Conservation (phyloP, 2,329 filamentous ascomycete species). For the Fusarium decemcellulare region DNA sequence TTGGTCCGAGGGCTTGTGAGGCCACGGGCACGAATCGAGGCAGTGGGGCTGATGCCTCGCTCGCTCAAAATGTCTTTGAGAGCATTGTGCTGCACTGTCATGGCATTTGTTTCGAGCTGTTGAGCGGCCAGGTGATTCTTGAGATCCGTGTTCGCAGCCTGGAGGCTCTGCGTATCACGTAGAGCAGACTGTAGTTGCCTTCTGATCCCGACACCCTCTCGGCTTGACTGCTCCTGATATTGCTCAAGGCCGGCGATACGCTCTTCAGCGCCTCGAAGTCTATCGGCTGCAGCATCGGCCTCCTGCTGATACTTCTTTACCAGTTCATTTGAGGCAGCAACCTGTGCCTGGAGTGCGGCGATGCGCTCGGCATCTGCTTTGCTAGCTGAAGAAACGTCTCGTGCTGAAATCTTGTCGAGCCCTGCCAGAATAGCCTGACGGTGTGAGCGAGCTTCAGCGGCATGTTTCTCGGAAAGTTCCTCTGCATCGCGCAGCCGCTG, state of each 20-base stretch:
- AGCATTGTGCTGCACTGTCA: conserved; percentile 91
- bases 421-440: conserved; percentile 86
- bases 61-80: conserved; percentile 94
- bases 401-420: conserved; percentile 78
- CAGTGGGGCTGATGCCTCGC: conserved; percentile 85
- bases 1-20: conserved; percentile 79
- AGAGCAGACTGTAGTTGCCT: conserved; percentile 90
- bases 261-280: conserved; percentile 92
- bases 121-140: conserved; percentile 87
- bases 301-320: conserved; percentile 92
- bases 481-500: conserved; percentile 88
- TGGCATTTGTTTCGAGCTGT: conserved; percentile 93
- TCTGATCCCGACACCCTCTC: conserved; percentile 90
- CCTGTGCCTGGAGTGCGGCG: conserved; percentile 81
- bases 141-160: conserved; percentile 84
- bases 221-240: conserved; percentile 96
- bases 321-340: conserved; percentile 82
- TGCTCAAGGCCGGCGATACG: conserved; percentile 96
- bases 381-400: conserved; percentile 62
- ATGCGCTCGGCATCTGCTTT: conserved; percentile 76
- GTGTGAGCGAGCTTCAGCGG: conserved; percentile 88
- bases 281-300: conserved; percentile 88
- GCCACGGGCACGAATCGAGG: conserved; percentile 78
- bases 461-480: conserved; percentile 88
- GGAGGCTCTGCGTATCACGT: conserved; percentile 86